Base-by-base conservation (phyloP, 352 stramenopile genomes). In the Elongisporangium anandrum region DNA sequence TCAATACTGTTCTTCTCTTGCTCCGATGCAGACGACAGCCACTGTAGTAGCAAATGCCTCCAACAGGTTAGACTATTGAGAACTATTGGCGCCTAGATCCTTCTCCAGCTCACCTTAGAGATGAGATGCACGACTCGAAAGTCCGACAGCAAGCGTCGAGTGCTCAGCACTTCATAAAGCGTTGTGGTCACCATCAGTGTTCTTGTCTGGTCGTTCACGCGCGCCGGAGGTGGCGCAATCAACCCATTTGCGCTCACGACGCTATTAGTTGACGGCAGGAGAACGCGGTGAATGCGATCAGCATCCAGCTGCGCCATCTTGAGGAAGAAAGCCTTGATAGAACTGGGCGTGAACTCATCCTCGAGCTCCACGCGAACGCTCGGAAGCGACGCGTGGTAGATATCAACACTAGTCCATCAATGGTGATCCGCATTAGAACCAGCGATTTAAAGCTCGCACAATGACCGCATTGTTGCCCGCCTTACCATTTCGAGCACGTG, bases 141-240 rank as follows among this genome's bases (percentile, higher is more conserved):
- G 54, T 96, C 87, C 8, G 83, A 93, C 39, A 88, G 81, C 22
- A 96, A 69, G 24, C 87, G 70, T 8, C 84, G 77, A 53, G 93
- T 69, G 55, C 64, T 90, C 16, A 96, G 72, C 23, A 96, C 65
- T 65, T 96, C 87, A 45, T 92, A 94, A 17, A 96, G 57, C 21
- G 81, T 73, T 22, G 73, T 72, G n/a, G 73, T 69, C 45, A 75
- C 41, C 12, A 58, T 60, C 50, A 70, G 65, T 19, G 72, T 77
- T 12, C 69, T 66, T 26, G 62, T 52, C 34, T 62, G 55, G 7
- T 65, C 55, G 39, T 71, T 69, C 1, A 56, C 56, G 12, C 41
- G 47, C 20, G 48, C 38, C 8, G 51, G 9, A 1, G 34, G 34
- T 45, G 34, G 34, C 1, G 17, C 7, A 26, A 48, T 19, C n/a